phyloP scores from a whole-genome alignment of 2,329 filamentous ascomycete species.

The Aspergillus transmontanensis region DNA sequence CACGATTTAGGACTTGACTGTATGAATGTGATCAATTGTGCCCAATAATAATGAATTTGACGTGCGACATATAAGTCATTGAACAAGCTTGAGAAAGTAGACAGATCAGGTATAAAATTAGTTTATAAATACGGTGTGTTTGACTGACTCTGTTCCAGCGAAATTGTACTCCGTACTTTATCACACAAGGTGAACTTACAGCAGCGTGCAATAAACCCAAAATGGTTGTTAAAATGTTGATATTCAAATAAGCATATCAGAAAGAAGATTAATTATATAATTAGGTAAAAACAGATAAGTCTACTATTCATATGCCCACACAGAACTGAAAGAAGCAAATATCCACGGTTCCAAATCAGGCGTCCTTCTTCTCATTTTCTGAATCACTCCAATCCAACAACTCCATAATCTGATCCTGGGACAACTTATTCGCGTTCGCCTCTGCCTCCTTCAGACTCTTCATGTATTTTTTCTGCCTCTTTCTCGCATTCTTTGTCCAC shows the following conservation, averaged over 20 bases:
- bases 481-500: conserved; percentile 72
- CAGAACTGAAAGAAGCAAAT: neutral
- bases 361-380: conserved; percentile 30
- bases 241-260: neutral
- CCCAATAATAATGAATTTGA: neutral
- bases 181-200: neutral
- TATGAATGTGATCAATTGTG: too few species aligned
- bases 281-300: neutral
- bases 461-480: conserved; percentile 68
- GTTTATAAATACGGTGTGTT: neutral
- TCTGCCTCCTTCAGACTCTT: conserved; percentile 67
- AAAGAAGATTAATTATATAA: neutral
- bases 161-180: neutral
- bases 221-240: neutral
- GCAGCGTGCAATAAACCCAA: neutral
- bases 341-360: neutral
- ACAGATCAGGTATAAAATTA: neutral
- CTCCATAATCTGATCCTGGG: conserved; percentile 76
- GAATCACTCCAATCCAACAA: conserved; percentile 60
- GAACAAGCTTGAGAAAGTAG: neutral
- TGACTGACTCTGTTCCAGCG: neutral
- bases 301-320: neutral
- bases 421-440: conserved; percentile 64
- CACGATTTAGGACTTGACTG: too few species aligned
- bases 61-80: neutral